Evolutionary conservation across 2,329 filamentous ascomycete genomes (phyloP), one percentile per base, ranked within the genome.

Genomic region (Phyllosticta ampelicida): DNA sequence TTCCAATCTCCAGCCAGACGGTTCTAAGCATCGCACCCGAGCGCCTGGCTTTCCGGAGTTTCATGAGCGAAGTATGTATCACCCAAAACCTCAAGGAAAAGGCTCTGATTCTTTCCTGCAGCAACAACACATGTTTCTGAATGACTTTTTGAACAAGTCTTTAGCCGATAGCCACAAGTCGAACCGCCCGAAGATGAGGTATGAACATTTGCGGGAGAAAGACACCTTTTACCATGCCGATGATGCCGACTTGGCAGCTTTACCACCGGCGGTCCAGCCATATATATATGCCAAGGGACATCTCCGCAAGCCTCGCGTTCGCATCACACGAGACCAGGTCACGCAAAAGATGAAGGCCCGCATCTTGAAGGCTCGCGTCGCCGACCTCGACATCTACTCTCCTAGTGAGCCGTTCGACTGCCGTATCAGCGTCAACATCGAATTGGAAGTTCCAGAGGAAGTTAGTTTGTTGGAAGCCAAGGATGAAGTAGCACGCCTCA

Each of bases 401-500:
- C 92, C 94, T 0, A 77, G 78, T 54, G 82, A 81, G 9, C 82
- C 83, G 2, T 88, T 96, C 67, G 94, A 99, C 73, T 96, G 90
- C 73, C 88, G 94, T 10, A 86, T 99, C 64, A 95, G 90, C 66
- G 85, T 99, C 67, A 97, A 96, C 68, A 80, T 99, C 1, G 95
- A 99, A 82, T 90, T 95, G 82, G 81, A 86, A 56, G 95, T 86
- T 76, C 68, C 74, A 3, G 67, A 68, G 21, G 80, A 90, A 3
- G 69, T 74, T 0, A 71, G 77, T 3, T 65, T 70, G 11, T 65
- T 70, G 9, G 77, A 78, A 71, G 51, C 73, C 65, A 13, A 68
- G 62, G 52, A 68, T 50, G 60, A 68, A 61, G 62, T 69, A 6
- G 85, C 89, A 66, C 84, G 91, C 6, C 85, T 83, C 65, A 99